phyloP scores from a whole-genome alignment of 2,329 filamentous ascomycete genomes.

The Elsinoe ampelina region DNA sequence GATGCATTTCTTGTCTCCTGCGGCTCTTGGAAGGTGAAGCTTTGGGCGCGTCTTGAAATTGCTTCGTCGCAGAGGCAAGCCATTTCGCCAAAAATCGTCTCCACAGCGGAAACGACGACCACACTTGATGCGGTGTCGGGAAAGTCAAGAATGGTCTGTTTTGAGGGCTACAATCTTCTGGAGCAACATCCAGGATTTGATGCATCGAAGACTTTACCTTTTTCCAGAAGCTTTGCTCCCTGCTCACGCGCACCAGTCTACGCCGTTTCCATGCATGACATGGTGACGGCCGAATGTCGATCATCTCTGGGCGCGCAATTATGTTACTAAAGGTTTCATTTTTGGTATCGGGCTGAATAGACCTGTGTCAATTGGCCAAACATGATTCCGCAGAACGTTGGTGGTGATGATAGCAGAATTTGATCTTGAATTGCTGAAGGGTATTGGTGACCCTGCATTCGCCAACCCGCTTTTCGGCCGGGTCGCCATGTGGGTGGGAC shows the following conservation, averaged over 20 bases:
- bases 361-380: not conserved
- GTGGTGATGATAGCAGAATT: not conserved
- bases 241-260: constrained; percentile 1
- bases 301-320: constrained; percentile 1
- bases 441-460: not conserved
- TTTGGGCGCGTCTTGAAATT: constrained; percentile 8
- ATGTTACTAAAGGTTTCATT: not conserved
- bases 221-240: not conserved
- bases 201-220: not conserved
- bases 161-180: not conserved
- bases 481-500: not conserved
- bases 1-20: constrained; percentile 1
- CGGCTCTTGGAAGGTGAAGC: constrained; percentile 9
- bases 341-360: not conserved
- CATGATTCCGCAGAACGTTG: not conserved
- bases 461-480: not conserved
- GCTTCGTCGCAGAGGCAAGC: constrained; percentile 4
- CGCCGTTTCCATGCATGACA: constrained; percentile 2
- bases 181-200: not conserved
- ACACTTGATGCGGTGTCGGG: not conserved
- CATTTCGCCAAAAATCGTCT: not conserved
- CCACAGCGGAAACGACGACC: not conserved
- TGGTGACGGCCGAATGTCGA: not conserved
- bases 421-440: not conserved
- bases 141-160: not conserved